These are phyloP conservation scores for Pseudozyma sp. DNA, from an alignment of 1,284 basidiomycete species.

Conservation along the genomic window DNA sequence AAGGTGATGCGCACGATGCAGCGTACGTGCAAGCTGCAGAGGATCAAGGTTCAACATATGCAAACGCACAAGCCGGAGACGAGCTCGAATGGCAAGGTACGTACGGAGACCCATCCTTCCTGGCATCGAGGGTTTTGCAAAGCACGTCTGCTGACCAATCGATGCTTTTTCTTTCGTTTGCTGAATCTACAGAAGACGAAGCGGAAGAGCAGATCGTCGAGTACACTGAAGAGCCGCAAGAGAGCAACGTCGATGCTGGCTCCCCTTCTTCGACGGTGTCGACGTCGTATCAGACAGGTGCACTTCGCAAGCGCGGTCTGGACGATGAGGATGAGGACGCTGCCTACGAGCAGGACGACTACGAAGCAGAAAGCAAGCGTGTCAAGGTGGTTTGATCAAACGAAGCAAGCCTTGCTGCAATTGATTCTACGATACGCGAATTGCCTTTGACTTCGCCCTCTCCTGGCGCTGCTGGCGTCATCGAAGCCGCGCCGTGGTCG, in stretches of 20 bases:
- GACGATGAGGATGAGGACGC: slow-evolving; percentile 28
- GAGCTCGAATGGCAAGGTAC: slow-evolving; percentile 29
- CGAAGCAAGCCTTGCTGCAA: neutral
- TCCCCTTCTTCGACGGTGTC: slow-evolving; percentile 8
- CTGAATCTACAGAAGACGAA: slow-evolving; percentile 10
- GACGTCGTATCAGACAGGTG: slow-evolving; percentile 3
- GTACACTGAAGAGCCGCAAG: slow-evolving; percentile 35
- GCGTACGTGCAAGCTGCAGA: slow-evolving; percentile 12
- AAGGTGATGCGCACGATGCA: slow-evolving; percentile 3
- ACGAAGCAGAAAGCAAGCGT: slow-evolving; percentile 43
- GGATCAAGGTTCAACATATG: slow-evolving; percentile 9
- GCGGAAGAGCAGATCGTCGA: slow-evolving; percentile 53
- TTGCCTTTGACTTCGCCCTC: too few relatives aligned
- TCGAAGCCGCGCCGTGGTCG: too few relatives aligned
- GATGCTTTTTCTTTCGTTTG: too few relatives aligned
- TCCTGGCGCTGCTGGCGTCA: too few relatives aligned
- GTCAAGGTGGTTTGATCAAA: slow-evolving; percentile 33
- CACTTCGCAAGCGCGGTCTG: slow-evolving; percentile 35
- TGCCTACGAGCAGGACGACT: slow-evolving; percentile 28
- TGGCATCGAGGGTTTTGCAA: neutral
- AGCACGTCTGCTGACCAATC: slow-evolving; percentile 4
- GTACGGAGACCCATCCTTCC: neutral
- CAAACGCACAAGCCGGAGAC: slow-evolving; percentile 8
- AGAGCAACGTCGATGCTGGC: slow-evolving; percentile 1
- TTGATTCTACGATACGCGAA: neutral